Conservation (phyloP, 208 protist species). For the Tritrichomonas musculus region DNA sequence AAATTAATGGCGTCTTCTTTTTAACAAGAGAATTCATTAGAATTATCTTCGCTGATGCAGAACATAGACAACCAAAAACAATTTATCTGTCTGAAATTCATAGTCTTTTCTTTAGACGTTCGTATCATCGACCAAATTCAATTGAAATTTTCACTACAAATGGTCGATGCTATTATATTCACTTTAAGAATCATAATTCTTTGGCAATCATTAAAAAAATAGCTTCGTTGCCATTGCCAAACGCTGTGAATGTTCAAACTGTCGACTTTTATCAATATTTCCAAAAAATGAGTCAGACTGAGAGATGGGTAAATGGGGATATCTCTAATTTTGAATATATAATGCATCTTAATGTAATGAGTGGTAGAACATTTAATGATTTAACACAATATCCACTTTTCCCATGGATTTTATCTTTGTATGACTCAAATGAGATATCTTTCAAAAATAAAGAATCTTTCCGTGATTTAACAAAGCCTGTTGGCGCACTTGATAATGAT, state of each 20-base stretch:
- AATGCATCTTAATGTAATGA: conserved; percentile 88
- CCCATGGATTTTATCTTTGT: not conserved
- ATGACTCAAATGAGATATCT: too few species aligned
- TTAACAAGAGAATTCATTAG: not conserved
- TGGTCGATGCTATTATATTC: not conserved
- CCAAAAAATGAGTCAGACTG: not conserved
- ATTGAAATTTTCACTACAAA: not conserved
- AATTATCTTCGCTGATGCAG: not conserved
- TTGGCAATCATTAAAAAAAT: not conserved
- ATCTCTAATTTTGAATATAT: conserved; percentile 92
- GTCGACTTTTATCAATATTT: not conserved
- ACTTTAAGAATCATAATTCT: not conserved
- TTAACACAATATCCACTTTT: conserved; percentile 70
- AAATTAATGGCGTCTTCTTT: not conserved
- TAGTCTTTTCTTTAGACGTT: not conserved
- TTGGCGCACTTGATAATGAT: not conserved
- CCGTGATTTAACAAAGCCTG: not conserved
- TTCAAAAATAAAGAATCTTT: not conserved
- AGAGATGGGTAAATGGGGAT: not conserved
- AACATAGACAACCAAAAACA: not conserved
- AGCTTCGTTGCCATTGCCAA: not conserved
- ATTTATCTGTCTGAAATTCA: not conserved
- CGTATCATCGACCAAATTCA: not conserved
- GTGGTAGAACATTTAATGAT: conserved; percentile 87
- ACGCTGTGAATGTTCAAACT: not conserved